Percentiles rank a stretch among this genome's conserved stretches.
Conservation (phyloP, 805 yeast genomes). For the Wickerhamiella hasegawae region DNA sequence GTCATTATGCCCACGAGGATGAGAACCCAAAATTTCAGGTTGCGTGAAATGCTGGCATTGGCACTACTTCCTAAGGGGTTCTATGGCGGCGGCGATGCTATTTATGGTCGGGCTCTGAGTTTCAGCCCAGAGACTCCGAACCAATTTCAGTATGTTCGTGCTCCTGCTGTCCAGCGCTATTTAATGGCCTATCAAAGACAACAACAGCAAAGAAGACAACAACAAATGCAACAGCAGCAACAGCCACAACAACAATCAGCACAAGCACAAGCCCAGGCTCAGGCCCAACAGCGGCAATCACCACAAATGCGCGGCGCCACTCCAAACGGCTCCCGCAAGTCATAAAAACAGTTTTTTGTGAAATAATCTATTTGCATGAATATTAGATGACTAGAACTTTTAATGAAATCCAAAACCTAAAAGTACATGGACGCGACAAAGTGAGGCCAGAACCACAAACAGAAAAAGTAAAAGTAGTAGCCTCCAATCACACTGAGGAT, state of each 20-base stretch:
- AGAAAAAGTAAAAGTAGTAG: neutral
- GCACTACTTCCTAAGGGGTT: constrained; percentile 40
- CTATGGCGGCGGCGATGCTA: constrained; percentile 30
- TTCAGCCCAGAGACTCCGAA: constrained; percentile 57
- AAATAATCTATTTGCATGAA: no score
- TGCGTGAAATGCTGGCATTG: constrained; percentile 89
- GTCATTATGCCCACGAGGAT: constrained; percentile 55
- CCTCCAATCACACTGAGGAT: no score
- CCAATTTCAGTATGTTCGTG: constrained; percentile 25
- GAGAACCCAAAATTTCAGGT: constrained; percentile 60
- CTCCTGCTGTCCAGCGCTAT: constrained; percentile 20
- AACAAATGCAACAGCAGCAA: constrained; percentile 3
- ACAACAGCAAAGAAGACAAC: constrained; percentile 8
- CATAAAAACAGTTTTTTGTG: no score
- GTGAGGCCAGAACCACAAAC: constrained; percentile 2
- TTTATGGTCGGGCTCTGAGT: constrained; percentile 65
- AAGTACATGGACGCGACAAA: constrained; percentile 1
- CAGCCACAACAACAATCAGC: constrained; percentile 5
- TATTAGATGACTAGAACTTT: neutral
- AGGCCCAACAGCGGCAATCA: constrained; percentile 2
- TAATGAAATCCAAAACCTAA: neutral
- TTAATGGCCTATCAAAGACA: constrained; percentile 12
- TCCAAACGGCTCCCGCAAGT: neutral
- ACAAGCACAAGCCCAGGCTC: constrained; percentile 1
- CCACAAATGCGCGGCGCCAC: neutral